Evolutionary conservation across 139 green algal species (phyloP).

Genomic region (Pleodorina starrii): DNA sequence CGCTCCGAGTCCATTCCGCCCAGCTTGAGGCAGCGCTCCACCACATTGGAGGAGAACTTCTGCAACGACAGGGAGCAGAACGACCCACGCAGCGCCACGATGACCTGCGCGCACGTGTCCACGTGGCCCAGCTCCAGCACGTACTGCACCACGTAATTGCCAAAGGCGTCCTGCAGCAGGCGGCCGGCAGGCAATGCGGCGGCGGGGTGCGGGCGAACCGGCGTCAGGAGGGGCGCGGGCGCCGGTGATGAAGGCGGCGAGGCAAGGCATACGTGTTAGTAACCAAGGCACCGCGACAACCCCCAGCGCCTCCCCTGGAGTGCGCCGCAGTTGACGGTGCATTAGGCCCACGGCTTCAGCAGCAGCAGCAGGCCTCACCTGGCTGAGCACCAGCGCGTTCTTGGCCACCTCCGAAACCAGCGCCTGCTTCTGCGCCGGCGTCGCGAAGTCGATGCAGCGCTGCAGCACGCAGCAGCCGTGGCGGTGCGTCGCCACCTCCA

Average conservation of each 20-base stretch:
- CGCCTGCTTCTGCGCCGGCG: constrained; percentile 77
- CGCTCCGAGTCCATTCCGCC: constrained; percentile 80
- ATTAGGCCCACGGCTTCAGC: too few relatives aligned
- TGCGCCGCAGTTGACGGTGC: too few relatives aligned
- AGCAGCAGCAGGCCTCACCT: too few relatives aligned
- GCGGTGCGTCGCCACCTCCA: constrained; percentile 96
- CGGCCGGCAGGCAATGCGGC: too few relatives aligned
- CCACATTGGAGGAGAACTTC: constrained; percentile 99
- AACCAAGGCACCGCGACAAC: too few relatives aligned
- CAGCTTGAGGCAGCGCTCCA: constrained; percentile 99
- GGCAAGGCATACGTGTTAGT: too few relatives aligned
- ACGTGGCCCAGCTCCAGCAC: constrained; percentile 94
- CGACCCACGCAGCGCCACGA: constrained; percentile 83
- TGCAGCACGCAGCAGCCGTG: constrained; percentile 99
- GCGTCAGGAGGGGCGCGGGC: too few relatives aligned
- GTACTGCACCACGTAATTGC: constrained; percentile 99
- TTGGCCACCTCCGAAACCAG: constrained; percentile 89
- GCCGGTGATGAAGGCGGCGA: too few relatives aligned
- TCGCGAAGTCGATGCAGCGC: constrained; percentile 98
- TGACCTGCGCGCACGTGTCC: constrained; percentile 83
- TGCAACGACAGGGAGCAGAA: constrained; percentile 92
- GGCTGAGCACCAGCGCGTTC: constrained; percentile 89
- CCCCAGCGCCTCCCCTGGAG: too few relatives aligned
- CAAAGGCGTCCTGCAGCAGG: constrained; percentile 87
- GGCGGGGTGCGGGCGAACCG: too few relatives aligned